Evolutionary conservation across 768 basidiomycete genomes (phyloP).

Genomic region (Mycena leptocephala): DNA sequence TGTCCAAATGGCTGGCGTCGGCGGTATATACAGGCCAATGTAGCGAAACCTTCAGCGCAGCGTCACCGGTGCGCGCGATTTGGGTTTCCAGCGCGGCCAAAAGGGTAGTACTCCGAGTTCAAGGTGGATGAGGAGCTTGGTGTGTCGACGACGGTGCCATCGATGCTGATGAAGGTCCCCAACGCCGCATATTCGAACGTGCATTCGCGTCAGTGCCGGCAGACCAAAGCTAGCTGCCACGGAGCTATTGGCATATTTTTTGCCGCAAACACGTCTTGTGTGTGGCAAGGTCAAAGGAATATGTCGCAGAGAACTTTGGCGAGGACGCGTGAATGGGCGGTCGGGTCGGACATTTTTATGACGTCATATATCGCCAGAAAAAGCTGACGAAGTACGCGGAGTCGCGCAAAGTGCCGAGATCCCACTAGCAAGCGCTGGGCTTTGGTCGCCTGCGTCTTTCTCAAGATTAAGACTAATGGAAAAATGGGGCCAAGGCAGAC

Average conservation of each 20-base stretch:
- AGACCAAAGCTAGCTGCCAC: neutral
- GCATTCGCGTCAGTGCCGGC: neutral
- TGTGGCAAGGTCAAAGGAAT: neutral
- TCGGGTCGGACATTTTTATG: neutral
- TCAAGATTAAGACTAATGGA: neutral
- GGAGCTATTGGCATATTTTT: neutral
- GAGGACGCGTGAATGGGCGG: neutral
- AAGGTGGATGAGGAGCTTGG: neutral
- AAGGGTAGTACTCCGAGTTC: neutral
- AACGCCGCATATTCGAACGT: neutral
- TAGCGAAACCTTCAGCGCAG: neutral
- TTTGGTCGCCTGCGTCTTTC: neutral
- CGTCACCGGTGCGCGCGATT: neutral
- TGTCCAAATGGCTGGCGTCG: neutral
- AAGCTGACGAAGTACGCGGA: neutral
- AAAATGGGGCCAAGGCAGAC: neutral
- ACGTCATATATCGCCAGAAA: neutral
- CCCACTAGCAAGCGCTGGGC: neutral
- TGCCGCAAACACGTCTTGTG: neutral
- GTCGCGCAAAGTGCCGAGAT: neutral
- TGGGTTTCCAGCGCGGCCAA: neutral
- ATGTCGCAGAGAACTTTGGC: conserved; percentile 1
- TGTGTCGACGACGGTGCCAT: neutral
- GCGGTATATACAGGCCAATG: neutral
- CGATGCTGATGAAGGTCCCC: neutral